Evolutionary conservation across 2,329 filamentous ascomycete genomes (phyloP), one percentile per base, ranked within the genome.

Genomic region (Aspergillus niger): DNA sequence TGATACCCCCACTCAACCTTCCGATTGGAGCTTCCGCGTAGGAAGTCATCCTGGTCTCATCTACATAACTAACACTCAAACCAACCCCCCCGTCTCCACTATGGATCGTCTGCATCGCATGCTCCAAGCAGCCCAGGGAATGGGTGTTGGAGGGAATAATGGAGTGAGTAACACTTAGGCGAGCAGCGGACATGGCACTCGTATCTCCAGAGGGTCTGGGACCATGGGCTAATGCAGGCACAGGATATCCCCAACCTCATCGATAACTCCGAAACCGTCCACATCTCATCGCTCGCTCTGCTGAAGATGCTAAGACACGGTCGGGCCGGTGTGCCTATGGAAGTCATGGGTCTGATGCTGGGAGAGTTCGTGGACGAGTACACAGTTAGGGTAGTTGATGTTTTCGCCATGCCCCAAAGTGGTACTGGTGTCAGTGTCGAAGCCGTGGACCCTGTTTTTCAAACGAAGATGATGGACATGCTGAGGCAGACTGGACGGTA

Each of bases 391-490:
- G 95, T 99, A 13, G 94, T 98, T 68, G 95, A 99, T 79, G 95
- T 99, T 28, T 99, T 99, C 79, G 95, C 95, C 62, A 99, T 99
- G 95, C 95, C 95, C 20, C 95, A 99, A 77, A 97, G 93, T 70
- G 95, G 95, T 80, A 99, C 95, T 1, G 95, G 95, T 69, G 95
- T 99, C 69, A 97, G 92, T 79, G 95, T 99, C 72, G 95, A 99
- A 80, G 96, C 95, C 55, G 95, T 99, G 65, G 95, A 99, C 76
- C 92, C 93, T 8, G 95, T 99, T 36, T 99, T 99, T 79, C 95
- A 99, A 82, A 97, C 92, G 73, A 99, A 97, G 85, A 99, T 99
- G 95, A 99, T 99, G 95, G 95, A 99, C 77, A 98, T 99, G 95
- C 83, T 99, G 76, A 86, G 91, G 73, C 95, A 99, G 83, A 99